Evolutionary conservation across 2,329 filamentous ascomycete genomes (phyloP).

Genomic region (Didymella keratinophila): DNA sequence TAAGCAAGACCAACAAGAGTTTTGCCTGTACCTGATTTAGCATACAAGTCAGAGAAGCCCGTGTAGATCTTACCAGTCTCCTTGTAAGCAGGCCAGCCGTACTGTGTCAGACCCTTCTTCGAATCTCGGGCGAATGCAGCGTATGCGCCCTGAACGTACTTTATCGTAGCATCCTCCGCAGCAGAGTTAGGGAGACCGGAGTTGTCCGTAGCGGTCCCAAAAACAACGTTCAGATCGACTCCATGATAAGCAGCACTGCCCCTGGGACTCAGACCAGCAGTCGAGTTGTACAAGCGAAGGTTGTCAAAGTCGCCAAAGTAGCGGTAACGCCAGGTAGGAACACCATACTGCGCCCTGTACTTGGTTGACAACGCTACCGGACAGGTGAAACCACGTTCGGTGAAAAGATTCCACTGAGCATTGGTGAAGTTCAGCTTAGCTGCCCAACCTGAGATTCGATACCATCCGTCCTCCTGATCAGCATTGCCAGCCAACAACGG

Average conservation of each 20-base stretch:
- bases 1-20: conserved; percentile 35
- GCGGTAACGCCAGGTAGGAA: conserved; percentile 50
- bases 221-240: conserved; percentile 47
- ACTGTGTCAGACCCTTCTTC: conserved; percentile 35
- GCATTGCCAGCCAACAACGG: conserved; percentile 36
- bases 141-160: conserved; percentile 47
- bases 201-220: conserved; percentile 43
- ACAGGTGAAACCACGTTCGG: conserved; percentile 37
- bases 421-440: conserved; percentile 33
- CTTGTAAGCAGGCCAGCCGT: conserved; percentile 44
- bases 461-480: conserved; percentile 40
- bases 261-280: conserved; percentile 31
- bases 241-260: conserved; percentile 51
- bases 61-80: conserved; percentile 20
- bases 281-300: conserved; percentile 42
- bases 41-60: neutral
- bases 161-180: conserved; percentile 39
- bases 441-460: conserved; percentile 35
- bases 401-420: conserved; percentile 37
- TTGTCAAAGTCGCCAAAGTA: conserved; percentile 50
- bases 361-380: conserved; percentile 29
- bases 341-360: conserved; percentile 33
- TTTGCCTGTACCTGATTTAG: conserved; percentile 8
- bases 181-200: conserved; percentile 31
- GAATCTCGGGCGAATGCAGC: conserved; percentile 48